Percentiles rank a stretch among this genome's conserved stretches.
These are phyloP conservation scores for Pythium scleroteichum DNA, from an alignment of 352 stramenopile genomes.

Conservation along the genomic window DNA sequence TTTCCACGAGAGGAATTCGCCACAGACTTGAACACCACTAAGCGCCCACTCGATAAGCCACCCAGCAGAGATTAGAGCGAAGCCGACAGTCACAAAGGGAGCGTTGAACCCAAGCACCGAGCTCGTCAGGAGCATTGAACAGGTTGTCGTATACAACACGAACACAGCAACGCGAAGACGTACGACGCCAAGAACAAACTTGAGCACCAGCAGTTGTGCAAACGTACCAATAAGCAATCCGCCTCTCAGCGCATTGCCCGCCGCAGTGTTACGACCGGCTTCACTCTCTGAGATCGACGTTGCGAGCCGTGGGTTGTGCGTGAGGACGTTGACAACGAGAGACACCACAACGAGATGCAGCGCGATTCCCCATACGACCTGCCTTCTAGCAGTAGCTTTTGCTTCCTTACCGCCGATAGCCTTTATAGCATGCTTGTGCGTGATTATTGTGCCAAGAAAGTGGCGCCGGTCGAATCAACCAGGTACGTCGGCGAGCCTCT, in stretches of 20 bases:
- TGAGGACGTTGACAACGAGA: too few relatives aligned
- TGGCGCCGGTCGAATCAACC: conserved; percentile 2
- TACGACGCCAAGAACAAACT: neutral
- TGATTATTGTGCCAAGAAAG: neutral
- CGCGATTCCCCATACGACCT: neutral
- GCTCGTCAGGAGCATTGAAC: neutral
- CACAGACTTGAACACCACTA: neutral
- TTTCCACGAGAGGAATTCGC: neutral
- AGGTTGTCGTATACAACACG: neutral
- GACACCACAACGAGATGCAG: too few relatives aligned
- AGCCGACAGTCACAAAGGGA: neutral
- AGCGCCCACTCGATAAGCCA: neutral
- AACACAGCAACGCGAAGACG: neutral
- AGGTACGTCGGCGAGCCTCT: neutral
- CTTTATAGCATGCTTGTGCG: neutral
- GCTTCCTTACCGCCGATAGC: neutral
- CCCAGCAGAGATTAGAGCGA: too few relatives aligned
- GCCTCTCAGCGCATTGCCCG: too few relatives aligned
- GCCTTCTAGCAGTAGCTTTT: neutral
- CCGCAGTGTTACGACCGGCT: too few relatives aligned
- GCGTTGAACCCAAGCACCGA: neutral
- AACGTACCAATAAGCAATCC: neutral
- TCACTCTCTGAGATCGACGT: too few relatives aligned
- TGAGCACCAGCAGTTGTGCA: neutral
- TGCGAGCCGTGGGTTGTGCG: too few relatives aligned